phyloP scores from a whole-genome alignment of 768 basidiomycete genomes.

The Boletus reticuloceps region DNA sequence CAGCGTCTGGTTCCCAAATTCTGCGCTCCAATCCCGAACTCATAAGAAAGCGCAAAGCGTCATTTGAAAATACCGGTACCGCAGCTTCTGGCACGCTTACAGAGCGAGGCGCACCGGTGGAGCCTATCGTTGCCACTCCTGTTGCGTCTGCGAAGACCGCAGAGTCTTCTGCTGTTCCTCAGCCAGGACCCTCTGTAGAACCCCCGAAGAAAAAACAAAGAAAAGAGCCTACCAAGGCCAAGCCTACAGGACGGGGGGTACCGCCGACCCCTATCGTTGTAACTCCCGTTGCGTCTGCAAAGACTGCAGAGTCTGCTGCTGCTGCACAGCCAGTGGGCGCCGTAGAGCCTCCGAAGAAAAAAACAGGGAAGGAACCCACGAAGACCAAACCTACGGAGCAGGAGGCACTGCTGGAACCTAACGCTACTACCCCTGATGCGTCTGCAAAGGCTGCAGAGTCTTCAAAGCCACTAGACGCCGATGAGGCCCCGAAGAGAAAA shows the following conservation, averaged over 20 bases:
- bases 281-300: neutral
- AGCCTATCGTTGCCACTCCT: neutral
- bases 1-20: too few relatives aligned
- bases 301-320: neutral
- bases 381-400: neutral
- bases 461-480: too few relatives aligned
- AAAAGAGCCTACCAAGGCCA: neutral
- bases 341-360: conserved; percentile 20
- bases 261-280: conserved; percentile 9
- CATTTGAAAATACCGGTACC: neutral
- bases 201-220: conserved; percentile 20
- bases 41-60: conserved; percentile 29
- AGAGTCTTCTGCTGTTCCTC: neutral
- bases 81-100: neutral
- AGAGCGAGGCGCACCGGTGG: conserved; percentile 5
- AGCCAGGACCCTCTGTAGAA: neutral
- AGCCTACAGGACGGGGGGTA: neutral
- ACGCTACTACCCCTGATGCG: too few relatives aligned
- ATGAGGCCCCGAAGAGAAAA: too few relatives aligned
- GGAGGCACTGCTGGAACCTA: too few relatives aligned
- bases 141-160: neutral
- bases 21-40: neutral
- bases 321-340: neutral
- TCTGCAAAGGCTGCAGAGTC: too few relatives aligned
- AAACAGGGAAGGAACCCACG: conserved; percentile 2